These are phyloP conservation scores for Populus simonii DNA, from an alignment of 345 rosid genomes.

Conservation along the genomic window DNA sequence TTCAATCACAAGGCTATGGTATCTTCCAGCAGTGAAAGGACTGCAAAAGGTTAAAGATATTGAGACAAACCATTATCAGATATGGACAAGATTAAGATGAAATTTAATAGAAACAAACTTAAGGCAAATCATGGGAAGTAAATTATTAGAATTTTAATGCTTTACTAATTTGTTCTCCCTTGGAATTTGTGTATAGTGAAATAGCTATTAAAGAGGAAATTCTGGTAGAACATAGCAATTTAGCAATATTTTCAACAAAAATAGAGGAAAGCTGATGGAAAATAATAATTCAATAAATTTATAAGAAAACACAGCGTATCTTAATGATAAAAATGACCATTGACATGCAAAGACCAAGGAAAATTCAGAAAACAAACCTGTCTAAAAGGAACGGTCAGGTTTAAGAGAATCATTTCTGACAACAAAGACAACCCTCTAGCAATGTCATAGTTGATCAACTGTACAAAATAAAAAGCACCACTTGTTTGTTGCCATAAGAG, in stretches of 20 bases:
- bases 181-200: neutral
- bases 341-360: neutral
- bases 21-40: slow-evolving; percentile 87
- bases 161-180: neutral
- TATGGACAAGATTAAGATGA: neutral
- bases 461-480: neutral
- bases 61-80: neutral
- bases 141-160: neutral
- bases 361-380: neutral
- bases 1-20: slow-evolving; percentile 88
- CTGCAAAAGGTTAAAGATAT: slow-evolving; percentile 32
- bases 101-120: neutral
- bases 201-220: neutral
- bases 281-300: neutral
- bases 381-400: neutral
- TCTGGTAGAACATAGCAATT: neutral
- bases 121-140: neutral
- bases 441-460: neutral
- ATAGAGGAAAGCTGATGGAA: neutral
- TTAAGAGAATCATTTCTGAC: neutral
- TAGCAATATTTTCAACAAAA: neutral
- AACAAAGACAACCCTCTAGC: neutral
- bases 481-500: neutral
- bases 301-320: neutral
- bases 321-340: neutral